Evolutionary conservation across 768 basidiomycete species (phyloP), one percentile per base, ranked within the genome.

Genomic region (Calocera cornea): DNA sequence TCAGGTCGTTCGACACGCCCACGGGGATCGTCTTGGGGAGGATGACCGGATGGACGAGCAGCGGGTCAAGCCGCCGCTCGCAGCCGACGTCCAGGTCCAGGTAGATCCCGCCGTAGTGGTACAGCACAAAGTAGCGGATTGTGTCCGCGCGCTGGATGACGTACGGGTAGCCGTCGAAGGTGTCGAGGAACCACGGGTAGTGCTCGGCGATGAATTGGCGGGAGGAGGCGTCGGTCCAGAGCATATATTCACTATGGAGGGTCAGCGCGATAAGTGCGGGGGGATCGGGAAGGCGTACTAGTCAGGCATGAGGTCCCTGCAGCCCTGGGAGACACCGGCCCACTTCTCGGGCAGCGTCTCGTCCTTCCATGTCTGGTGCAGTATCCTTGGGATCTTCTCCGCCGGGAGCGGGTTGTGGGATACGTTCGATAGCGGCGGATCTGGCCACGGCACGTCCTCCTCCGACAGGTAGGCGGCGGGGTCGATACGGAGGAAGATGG

Each of bases 331-430:
- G 50, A 94, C 82, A 41, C 78, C 79, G 69, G 83, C 83, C 95
- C 95, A 99, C 69, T 84, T 83, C 49, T 80, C 77, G 1, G 97
- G 97, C 27, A 99, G 80, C 0, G 83, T 84, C 66, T 95, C 88
- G 11, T 89, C 86, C 81, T 95, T 97, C 97, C 97, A 99, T 27
- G 97, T 98, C 83, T 97, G 95, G 77, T 99, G 97, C 63, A 99
- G 84, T 68, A 99, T 90, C 64, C 92, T 84, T 1, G 95, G 97
- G 40, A 98, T 86, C 71, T 83, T 85, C 74, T 97, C 90, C 47
- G 82, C 72, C 70, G 85, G 84, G 47, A 65, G 36, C 31, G 64
- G 66, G 34, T 65, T 12, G 65, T 65, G 2, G 64, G 69, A 71
- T 73, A 74, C 54, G 54, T 60, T 60, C 3, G 24, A 11, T 2